Evolutionary conservation across 1,284 basidiomycete genomes (phyloP), one percentile per base, ranked within the genome.

Genomic region (Austroboletus novae-zelandiae): DNA sequence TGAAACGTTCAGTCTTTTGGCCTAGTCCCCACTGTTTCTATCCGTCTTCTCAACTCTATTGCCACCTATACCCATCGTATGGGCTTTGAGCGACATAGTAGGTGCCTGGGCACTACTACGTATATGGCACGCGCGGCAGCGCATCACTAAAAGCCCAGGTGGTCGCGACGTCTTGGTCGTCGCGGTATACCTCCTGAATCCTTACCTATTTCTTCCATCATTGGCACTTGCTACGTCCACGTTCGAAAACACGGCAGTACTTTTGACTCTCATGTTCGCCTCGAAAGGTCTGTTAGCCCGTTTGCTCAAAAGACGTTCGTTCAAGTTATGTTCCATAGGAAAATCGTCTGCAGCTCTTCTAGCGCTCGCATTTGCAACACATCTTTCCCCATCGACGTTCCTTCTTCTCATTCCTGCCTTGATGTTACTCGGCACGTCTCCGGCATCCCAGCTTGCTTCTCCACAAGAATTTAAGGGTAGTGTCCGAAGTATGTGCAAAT

Each of bases 1-100:
- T 4, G 18, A 13, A 23, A 10, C 4, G 11, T 14, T 54, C n/a
- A n/a, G 7, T 5, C 42, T 18, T 3, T 32, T 50, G 48, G 43
- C 40, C 51, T 50, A 94, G 91, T 92, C 93, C 1, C 93, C 93
- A 1, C 65, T 96, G 6, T 77, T 89, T 52, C 78, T 96, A n/a
- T 77, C 84, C 5, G 55, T 89, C 17, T 94, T 94, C 71, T 81
- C 84, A 7, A 84, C 82, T 5, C 59, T 86, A 30, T 60, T 88
- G 4, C 86, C 85, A 13, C 65, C 75, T 6, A 74, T 81, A 10
- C 78, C 82, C 1, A 43, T 87, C 1, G 47, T 91, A 42, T 97
- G 91, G 90, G 84, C 85, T 0, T 53, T 81, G 0, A 76, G 72
- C 15, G 93, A 97, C 63, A 73, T 80, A 4, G 45, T 81, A 5